Evolutionary conservation across 2,329 filamentous ascomycete species (phyloP).

Genomic region (Xylariales sp.): DNA sequence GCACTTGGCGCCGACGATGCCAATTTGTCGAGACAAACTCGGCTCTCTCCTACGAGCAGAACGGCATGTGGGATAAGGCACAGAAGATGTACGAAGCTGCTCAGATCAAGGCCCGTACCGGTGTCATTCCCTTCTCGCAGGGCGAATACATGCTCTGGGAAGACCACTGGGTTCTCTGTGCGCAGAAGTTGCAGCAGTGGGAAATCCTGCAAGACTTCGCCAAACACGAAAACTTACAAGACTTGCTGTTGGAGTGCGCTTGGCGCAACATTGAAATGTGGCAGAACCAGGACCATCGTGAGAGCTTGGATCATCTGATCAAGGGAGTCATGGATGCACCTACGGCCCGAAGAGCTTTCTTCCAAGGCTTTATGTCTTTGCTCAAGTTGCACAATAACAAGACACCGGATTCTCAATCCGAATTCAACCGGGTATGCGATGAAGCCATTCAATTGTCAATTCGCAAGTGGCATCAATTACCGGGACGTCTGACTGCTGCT

Average conservation of each 20-base stretch:
- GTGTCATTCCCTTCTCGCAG: constrained; percentile 92
- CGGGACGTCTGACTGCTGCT: constrained; percentile 85
- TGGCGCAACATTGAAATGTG: constrained; percentile 97
- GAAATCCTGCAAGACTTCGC: constrained; percentile 96
- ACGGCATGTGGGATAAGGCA: constrained; percentile 98
- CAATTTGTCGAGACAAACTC: constrained; percentile 98
- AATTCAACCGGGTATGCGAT: constrained; percentile 88
- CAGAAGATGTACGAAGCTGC: constrained; percentile 95
- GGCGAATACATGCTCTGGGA: constrained; percentile 99
- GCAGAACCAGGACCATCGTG: constrained; percentile 79
- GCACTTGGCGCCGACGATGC: constrained; percentile 90
- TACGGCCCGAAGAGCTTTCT: constrained; percentile 89
- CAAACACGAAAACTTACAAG: constrained; percentile 98
- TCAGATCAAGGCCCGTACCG: constrained; percentile 94
- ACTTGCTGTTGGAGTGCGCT: constrained; percentile 88
- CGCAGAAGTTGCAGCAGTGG: constrained; percentile 98
- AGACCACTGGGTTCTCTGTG: constrained; percentile 97
- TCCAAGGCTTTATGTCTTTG: constrained; percentile 96
- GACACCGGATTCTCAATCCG: constrained; percentile 57
- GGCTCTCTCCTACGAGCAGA: constrained; percentile 95
- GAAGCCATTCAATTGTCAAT: constrained; percentile 97
- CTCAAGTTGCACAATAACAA: constrained; percentile 90
- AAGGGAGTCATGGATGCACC: constrained; percentile 98
- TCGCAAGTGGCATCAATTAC: constrained; percentile 98
- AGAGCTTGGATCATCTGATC: constrained; percentile 87